Evolutionary conservation across 441 rosid genomes (phyloP), one percentile per base, ranked within the genome.

Genomic region (Biscutella auriculata): DNA sequence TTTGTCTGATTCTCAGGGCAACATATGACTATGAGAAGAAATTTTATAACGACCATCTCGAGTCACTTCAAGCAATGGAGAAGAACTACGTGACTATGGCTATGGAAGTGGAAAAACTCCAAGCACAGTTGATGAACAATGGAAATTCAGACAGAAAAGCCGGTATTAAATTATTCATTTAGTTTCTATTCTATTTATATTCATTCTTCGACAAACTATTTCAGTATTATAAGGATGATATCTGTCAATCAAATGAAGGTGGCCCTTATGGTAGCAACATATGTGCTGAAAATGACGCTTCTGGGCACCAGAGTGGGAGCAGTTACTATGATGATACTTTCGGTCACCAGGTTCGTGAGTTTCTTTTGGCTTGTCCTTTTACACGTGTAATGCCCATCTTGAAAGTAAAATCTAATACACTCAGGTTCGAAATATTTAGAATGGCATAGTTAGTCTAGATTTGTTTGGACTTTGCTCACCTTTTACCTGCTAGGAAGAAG

Each of bases 61-160:
- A 88, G 74, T 86, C 92, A 51, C 95, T 88, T 72, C 95, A 88
- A 69, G 85, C 74, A 27, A 87, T 93, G 98, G 90, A 88, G 75
- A 81, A 85, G 69, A 85, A 85, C 77, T 88, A 87, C 56, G 74
- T 76, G 62, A 77, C 82, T 27, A 87, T 93, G 98, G 77, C 95
- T 26, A 77, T 72, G 79, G 98, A 93, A 74, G 89, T 88, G 54
- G 95, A 93, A 68, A 88, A 93, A 60, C 97, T 87, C 57, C 87
- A 80, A 59, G 82, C 80, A 10, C 88, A 83, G 70, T 65, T 93
- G 58, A 73, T 67, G 45, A 87, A 81, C 68, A 64, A 72, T 54
- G 60, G 79, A 50, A 79, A 75, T 78, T 57, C 69, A 26, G 96
- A 79, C 33, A 74, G 78, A 57, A 73, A 83, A 77, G 55, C 80